Conservation (phyloP, 306 rosid genomes). For the Cyamopsis tetragonoloba region DNA sequence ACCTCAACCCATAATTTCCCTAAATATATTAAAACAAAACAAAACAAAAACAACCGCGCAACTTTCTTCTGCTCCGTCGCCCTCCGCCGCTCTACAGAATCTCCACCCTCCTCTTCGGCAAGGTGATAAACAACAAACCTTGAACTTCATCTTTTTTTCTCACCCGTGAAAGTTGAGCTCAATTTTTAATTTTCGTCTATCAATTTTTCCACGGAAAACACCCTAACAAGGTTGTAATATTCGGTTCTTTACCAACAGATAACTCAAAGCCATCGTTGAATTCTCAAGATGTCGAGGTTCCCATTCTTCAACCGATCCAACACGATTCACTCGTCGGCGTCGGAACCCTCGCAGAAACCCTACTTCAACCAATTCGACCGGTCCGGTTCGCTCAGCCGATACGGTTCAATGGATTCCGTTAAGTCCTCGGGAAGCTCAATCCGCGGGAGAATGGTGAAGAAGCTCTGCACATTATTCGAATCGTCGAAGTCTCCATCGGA, state of each 20-base stretch:
- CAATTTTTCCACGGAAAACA: neutral
- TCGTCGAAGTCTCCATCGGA: constrained; percentile 24
- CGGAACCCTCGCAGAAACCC: constrained; percentile 44
- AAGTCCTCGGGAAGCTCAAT: constrained; percentile 55
- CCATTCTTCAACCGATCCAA: constrained; percentile 71
- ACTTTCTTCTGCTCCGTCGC: neutral
- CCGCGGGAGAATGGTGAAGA: constrained; percentile 73
- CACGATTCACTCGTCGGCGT: constrained; percentile 34
- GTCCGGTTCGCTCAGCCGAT: constrained; percentile 44
- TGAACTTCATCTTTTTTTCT: neutral
- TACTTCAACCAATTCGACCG: constrained; percentile 40
- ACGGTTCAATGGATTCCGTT: constrained; percentile 56
- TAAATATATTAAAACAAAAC: neutral
- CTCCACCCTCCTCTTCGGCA: neutral
- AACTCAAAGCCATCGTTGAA: constrained; percentile 41
- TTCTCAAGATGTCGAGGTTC: constrained; percentile 46
- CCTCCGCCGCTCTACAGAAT: neutral
- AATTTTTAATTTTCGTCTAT: neutral
- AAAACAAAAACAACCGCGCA: neutral
- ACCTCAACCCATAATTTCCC: neutral
- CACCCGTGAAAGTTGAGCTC: neutral
- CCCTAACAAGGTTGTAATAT: neutral
- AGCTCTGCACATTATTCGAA: constrained; percentile 68
- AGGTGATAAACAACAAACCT: constrained; percentile 9
- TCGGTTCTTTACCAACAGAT: neutral